Conservation (phyloP, 2,329 filamentous ascomycete genomes). For the Fusarium annulatum region DNA sequence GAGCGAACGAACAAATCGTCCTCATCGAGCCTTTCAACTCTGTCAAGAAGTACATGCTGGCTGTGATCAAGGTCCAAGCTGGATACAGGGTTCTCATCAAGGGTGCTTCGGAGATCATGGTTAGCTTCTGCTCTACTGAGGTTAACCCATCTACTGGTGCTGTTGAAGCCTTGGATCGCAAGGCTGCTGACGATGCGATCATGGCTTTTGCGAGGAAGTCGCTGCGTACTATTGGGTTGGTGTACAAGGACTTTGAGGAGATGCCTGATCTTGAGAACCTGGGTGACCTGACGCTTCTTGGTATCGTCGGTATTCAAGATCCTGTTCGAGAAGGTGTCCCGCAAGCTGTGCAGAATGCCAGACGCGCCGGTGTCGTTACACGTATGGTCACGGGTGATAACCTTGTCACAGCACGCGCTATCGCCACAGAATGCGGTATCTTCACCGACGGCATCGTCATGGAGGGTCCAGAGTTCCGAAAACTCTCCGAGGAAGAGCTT, state of each 20-base stretch:
- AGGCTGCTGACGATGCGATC: slow-evolving; percentile 72
- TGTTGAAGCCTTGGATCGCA: slow-evolving; percentile 58
- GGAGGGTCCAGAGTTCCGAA: slow-evolving; percentile 82
- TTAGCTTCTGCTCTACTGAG: slow-evolving; percentile 62
- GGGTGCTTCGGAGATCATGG: slow-evolving; percentile 72
- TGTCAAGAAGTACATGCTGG: slow-evolving; percentile 76
- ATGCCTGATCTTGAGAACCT: slow-evolving; percentile 66
- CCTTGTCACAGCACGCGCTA: slow-evolving; percentile 80
- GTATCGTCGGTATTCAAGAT: slow-evolving; percentile 80
- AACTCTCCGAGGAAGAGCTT: slow-evolving; percentile 73
- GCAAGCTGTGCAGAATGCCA: slow-evolving; percentile 77
- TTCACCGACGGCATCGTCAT: slow-evolving; percentile 76
- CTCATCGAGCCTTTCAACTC: slow-evolving; percentile 83
- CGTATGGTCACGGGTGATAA: slow-evolving; percentile 91
- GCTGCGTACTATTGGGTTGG: slow-evolving; percentile 83
- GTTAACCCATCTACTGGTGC: slow-evolving; percentile 59
- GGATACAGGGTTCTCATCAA: slow-evolving; percentile 70
- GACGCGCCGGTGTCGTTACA: slow-evolving; percentile 80
- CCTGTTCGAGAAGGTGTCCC: slow-evolving; percentile 78
- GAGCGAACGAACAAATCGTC: slow-evolving; percentile 67
- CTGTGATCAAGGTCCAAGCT: slow-evolving; percentile 64
- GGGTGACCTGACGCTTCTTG: slow-evolving; percentile 71
- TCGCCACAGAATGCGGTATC: slow-evolving; percentile 83
- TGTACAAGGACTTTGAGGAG: slow-evolving; percentile 82
- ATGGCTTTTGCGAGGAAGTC: slow-evolving; percentile 82